Base-by-base conservation (phyloP, 352 stramenopile genomes). In the Plasmopara halstedii region DNA sequence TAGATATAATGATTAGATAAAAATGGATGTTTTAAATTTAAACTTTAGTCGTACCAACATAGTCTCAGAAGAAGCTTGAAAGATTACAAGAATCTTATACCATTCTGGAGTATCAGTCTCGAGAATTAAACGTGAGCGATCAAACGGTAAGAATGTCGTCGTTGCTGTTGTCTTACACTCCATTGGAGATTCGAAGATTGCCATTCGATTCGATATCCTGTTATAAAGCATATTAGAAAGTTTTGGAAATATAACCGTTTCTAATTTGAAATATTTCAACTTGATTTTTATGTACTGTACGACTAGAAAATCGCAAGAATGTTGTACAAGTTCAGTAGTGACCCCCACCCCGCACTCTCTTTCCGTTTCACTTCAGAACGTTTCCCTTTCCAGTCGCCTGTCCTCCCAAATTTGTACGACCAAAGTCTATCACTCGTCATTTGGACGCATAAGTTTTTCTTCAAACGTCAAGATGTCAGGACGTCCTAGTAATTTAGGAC, bases 31-130 rank as follows among this genome's bases (percentile, higher is more conserved):
- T 29, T 29, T n/a, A n/a, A n/a, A n/a, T n/a, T n/a, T n/a, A n/a
- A n/a, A n/a, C n/a, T n/a, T n/a, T n/a, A n/a, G n/a, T n/a, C 6
- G 1, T 70, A 82, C 70, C 53, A 73, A 58, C 70, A 82, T 82
- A 14, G 47, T 50, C 31, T 78, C 67, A 13, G 46, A 50, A 5
- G 60, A 70, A 26, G 56, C 56, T 40, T 48, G 25, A 33, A 70
- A 78, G 21, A 58, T 67, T 17, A 70, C 22, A 6, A 41, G 15
- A 10, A 82, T 56, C 27, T 62, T 56, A 18, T 68, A 34, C 70
- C 70, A 82, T 18, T 18, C 50, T 32, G 39, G 18, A 29, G 25
- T 10, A 29, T 29, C 25, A 29, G 25, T 29, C 6, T 29, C 3
- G 25, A n/a, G n/a, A n/a, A n/a, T n/a, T n/a, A n/a, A n/a, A n/a